Conservation (phyloP, 1,139 yeast species). For the Yarrowia galli region DNA sequence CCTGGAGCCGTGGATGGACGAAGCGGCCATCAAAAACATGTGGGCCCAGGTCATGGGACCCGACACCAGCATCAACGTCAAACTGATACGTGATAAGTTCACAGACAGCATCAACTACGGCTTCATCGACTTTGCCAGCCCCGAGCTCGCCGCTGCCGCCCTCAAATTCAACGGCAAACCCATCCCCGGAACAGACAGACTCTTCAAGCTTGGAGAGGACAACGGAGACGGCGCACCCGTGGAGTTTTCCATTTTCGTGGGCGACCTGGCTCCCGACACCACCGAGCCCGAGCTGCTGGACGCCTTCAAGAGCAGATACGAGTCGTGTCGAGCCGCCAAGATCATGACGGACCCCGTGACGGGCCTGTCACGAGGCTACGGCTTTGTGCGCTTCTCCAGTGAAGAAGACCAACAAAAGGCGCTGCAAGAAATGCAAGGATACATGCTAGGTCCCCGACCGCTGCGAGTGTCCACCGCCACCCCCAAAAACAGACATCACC, state of each 20-base stretch:
- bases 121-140: conserved; percentile 70
- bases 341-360: conserved; percentile 84
- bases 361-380: conserved; percentile 83
- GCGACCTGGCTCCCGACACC: conserved; percentile 80
- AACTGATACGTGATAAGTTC: conserved; percentile 64
- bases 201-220: conserved; percentile 76
- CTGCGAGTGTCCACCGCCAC: conserved; percentile 79
- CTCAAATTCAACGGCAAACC: conserved; percentile 68
- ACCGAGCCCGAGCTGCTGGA: conserved; percentile 74
- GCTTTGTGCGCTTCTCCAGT: conserved; percentile 82
- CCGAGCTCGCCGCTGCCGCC: conserved; percentile 74
- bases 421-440: conserved; percentile 81
- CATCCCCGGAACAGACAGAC: conserved; percentile 67
- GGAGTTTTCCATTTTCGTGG: conserved; percentile 82
- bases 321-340: conserved; percentile 82
- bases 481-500: conserved; percentile 60
- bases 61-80: conserved; percentile 63
- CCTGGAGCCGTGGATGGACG: conserved; percentile 86
- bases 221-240: conserved; percentile 53
- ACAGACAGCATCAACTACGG: conserved; percentile 62
- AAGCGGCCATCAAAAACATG: conserved; percentile 65
- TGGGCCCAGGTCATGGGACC: conserved; percentile 60
- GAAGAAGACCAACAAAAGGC: conserved; percentile 80
- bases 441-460: conserved; percentile 73
- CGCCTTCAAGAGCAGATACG: conserved; percentile 71